Conservation (phyloP, 257 asterid species). For the Pogostemon cablin region DNA sequence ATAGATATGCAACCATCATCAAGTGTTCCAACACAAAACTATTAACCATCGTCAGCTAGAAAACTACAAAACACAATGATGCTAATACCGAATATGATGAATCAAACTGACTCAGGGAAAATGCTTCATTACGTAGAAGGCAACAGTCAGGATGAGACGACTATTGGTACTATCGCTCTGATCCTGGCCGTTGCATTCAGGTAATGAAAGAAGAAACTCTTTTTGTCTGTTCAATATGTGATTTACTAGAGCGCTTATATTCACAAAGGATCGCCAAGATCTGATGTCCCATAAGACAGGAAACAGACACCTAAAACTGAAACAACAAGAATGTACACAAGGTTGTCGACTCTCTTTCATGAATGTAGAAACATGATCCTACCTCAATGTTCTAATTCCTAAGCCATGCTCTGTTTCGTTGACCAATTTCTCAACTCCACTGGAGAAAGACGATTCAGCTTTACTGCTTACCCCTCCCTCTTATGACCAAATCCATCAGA, state of each 20-base stretch:
- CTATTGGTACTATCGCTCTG: no score
- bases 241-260: constrained; percentile 39
- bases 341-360: constrained; percentile 31
- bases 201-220: background rate
- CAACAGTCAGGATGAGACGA: no score
- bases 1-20: no score
- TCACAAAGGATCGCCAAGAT: constrained; percentile 44
- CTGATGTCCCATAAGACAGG: constrained; percentile 32
- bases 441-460: constrained; percentile 17
- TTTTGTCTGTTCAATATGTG: background rate
- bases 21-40: no score
- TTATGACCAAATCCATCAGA: constrained; percentile 15
- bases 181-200: no score
- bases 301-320: constrained; percentile 24
- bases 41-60: no score
- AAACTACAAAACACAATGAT: no score
- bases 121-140: no score
- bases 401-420: constrained; percentile 14
- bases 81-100: no score
- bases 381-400: constrained; percentile 35
- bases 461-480: background rate
- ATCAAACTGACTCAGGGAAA: no score
- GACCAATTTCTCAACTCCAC: background rate
- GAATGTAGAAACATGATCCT: constrained; percentile 37
- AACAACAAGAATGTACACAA: constrained; percentile 42